Evolutionary conservation across 73 alveolate genomes (phyloP).

Genomic region (Paramecium caudatum): DNA sequence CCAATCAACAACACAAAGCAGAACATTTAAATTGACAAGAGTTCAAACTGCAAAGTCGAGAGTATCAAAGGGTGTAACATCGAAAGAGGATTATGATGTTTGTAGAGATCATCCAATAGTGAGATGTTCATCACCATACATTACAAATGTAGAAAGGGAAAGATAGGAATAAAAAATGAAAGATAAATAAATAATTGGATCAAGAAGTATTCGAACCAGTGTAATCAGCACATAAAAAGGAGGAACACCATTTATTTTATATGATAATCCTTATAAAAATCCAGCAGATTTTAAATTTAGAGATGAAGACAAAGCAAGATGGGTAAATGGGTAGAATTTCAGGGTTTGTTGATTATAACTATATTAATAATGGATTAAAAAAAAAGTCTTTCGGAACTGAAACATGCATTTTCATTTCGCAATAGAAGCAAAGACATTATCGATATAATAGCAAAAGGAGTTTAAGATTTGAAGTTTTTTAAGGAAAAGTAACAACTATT

Average conservation of each 20-base stretch:
- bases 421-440: neutral
- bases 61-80: conserved; percentile 37
- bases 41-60: conserved; percentile 57
- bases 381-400: neutral
- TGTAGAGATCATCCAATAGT: conserved; percentile 52
- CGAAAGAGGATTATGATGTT: conserved; percentile 25
- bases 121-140: conserved; percentile 64
- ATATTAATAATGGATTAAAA: conserved; percentile 6
- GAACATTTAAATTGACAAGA: conserved; percentile 52
- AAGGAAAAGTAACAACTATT: conserved; percentile 4
- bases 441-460: conserved; percentile 16
- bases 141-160: conserved; percentile 49
- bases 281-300: conserved; percentile 56
- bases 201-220: conserved; percentile 52
- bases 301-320: conserved; percentile 5
- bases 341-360: conserved; percentile 48
- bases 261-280: conserved; percentile 1
- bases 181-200: conserved; percentile 42
- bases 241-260: neutral
- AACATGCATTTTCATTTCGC: neutral
- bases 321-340: conserved; percentile 29
- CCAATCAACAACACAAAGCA: conserved; percentile 27
- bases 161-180: neutral
- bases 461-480: neutral
- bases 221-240: neutral